Base-by-base conservation (phyloP, 2,329 filamentous ascomycete species). In the Westerdykella sp. region DNA sequence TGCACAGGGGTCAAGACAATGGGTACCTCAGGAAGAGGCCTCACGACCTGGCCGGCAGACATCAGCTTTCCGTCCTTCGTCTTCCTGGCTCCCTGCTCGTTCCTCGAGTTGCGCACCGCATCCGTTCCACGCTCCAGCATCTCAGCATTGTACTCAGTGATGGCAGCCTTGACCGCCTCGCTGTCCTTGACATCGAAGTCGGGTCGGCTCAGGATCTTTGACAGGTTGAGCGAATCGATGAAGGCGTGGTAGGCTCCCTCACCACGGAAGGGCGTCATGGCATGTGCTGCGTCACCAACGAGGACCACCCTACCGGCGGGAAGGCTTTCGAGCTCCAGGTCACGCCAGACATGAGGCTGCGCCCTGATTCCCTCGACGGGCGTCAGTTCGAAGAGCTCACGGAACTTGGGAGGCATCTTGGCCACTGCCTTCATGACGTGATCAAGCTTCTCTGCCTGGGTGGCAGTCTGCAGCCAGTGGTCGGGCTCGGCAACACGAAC, bases 401-500 rank as follows among this genome's bases (percentile, higher is more conserved):
- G 46, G 7, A 49, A 37, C 32, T 46, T 35, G 12, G 38, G 43
- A 4, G 41, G n/a, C 3, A 44, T 35, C 16, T 25, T 25, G 34
- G 14, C 15, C n/a, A 30, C 25, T 14, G 18, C 28, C 16, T 46
- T 44, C 6, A 15, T 22, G 6, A 39, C 46, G 34, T 40, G 41
- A 15, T 44, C 46, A 4, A 46, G 41, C 42, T 49, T 46, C 25
- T 49, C 41, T 32, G 46, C 40, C 44, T 43, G 11, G 15, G 14
- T 48, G 4, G 40, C 15, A 11, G 37, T 41, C 38, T 43, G 37
- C 9, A 48, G 46, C 46, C 46, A 48, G 34, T 48, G 46, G n/a
- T 43, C 28, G 34, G 43, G 37, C 11, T 48, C 23, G 13, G 23
- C 22, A 23, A 48, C 31, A 12, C 40, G 30, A 2, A 37, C 14